These are phyloP conservation scores for Fallopia convolvulus DNA, from an alignment of 148 eudicot species.

Conservation along the genomic window DNA sequence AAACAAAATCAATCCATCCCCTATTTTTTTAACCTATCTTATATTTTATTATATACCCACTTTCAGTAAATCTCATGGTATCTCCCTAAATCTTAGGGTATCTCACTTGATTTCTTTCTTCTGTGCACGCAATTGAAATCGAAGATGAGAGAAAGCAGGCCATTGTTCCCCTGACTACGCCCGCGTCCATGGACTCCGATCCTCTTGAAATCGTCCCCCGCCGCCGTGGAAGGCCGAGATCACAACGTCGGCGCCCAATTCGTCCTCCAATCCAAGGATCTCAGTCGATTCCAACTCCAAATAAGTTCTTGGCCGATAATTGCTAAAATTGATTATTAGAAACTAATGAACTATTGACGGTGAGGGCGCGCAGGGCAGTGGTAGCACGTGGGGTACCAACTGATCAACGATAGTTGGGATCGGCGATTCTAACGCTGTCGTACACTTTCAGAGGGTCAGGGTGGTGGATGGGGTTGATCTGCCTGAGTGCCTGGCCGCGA, in stretches of 20 bases:
- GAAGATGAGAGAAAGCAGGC: constrained; percentile 5
- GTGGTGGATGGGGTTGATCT: constrained; percentile 73
- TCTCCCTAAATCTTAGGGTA: no score
- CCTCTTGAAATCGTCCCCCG: not conserved
- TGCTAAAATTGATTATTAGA: not conserved
- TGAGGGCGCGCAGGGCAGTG: constrained; percentile 46
- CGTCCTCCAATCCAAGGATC: constrained; percentile 83
- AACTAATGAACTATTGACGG: no score
- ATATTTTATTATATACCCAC: no score
- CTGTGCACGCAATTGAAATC: no score
- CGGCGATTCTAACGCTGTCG: constrained; percentile 77
- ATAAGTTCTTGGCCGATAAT: no score
- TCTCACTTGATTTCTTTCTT: no score
- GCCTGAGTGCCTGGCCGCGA: constrained; percentile 61
- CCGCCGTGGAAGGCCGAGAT: not conserved
- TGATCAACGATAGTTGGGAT: constrained; percentile 96
- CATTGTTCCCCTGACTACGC: not conserved
- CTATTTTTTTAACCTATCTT: no score
- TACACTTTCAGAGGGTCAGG: constrained; percentile 85
- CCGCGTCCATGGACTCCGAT: not conserved
- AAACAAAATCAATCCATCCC: no score
- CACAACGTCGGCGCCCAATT: constrained; percentile 80
- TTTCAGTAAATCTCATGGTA: no score
- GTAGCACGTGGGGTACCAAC: constrained; percentile 96
- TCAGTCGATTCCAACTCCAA: not conserved